Base-by-base conservation (phyloP, 1,139 yeast species). In the Hansenula anomala region DNA sequence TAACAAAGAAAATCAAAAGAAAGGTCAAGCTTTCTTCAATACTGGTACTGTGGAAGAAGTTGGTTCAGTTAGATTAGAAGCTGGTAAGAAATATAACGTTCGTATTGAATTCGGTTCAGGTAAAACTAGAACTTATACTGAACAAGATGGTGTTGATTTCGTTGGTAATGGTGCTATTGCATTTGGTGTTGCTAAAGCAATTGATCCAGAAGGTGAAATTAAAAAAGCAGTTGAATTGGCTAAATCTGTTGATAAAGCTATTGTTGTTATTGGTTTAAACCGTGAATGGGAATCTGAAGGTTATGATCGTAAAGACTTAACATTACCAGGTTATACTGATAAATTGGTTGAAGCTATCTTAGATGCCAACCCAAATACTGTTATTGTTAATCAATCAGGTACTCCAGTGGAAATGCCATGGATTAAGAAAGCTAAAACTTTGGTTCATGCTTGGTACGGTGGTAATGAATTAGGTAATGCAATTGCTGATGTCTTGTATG, bases 331-430 rank as follows among this genome's bases (percentile, higher is more conserved):
- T 12, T 55, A 60, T 40, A 69, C 76, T 30, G 68, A 75, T 44
- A 62, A 66, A 33, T 61, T 78, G 40, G 65, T 78, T 20, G 59
- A 54, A 24, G 74, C 66, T 27, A 69, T 78, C 16, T 41, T 66
- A 28, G 62, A 61, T 34, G 81, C 64, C 33, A 77, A 76, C 49
- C 67, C 70, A 29, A 73, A 76, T 51, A 67, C 73, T 10, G 69
- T 75, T 18, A 63, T 78, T 34, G 80, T 78, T 20, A 71, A 75
- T 57, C 83, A 78, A 55, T 69, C 80, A 3, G 85, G 85, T 38
- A 67, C 81, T 11, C 84, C 86, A 2, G 82, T 78, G 23, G 64
- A 72, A 27, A 64, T 79, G 68, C 80, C 81, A 24, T 78, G 83
- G 81, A 54, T 64, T 13, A 58, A 66, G 30, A 55, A 69, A 19